Evolutionary conservation across 164 flowering plant species (phyloP), one percentile per base, ranked within the genome.

Genomic region (Vitis rotundifolia): DNA sequence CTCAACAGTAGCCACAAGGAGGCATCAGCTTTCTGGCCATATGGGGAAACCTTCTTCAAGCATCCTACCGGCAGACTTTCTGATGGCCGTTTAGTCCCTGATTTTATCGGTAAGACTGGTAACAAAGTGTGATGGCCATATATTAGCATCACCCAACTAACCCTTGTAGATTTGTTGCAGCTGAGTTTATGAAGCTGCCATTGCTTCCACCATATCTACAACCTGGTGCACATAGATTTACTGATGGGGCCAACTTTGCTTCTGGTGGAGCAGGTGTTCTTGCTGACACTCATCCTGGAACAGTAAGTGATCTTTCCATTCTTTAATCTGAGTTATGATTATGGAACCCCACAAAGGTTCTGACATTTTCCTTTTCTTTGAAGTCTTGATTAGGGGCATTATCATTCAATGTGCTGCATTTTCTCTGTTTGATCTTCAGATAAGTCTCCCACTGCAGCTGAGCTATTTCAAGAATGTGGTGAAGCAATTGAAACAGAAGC

Each of bases 201-300:
- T 58, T 74, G 58, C 64, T 67, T 67, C 69, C 71, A 50, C 72
- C 80, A 55, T 77, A 60, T 71, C 72, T 74, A 1, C 54, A 70
- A 15, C 80, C 71, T 1, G 71, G 68, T 59, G 18, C n/a, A 1
- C 69, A 59, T 59, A 10, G 53, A 0, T 69, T 77, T 8, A 48
- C 51, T 11, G 49, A 55, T 22, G 80, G 80, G 29, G 65, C 73
- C 5, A 77, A 77, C 67, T 77, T 77, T 47, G 80, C 77, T 13
- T 74, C 80, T 1, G 71, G 49, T 18, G 77, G 77, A 16, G 71
- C 74, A 12, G 77, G 77, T 5, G 77, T 56, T 44, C 61, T 77
- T 16, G 16, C 19, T n/a, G 66, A 63, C 62, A 67, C 75, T 8
- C 18, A 26, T 49, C 74, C 26, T 11, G 80, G 77, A 52, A n/a